A percentile compares a stretch with the other conserved stretches of the same genome.
phyloP scores from a whole-genome alignment of 176 grass and related monocot genomes.

The Leersia perrieri region DNA sequence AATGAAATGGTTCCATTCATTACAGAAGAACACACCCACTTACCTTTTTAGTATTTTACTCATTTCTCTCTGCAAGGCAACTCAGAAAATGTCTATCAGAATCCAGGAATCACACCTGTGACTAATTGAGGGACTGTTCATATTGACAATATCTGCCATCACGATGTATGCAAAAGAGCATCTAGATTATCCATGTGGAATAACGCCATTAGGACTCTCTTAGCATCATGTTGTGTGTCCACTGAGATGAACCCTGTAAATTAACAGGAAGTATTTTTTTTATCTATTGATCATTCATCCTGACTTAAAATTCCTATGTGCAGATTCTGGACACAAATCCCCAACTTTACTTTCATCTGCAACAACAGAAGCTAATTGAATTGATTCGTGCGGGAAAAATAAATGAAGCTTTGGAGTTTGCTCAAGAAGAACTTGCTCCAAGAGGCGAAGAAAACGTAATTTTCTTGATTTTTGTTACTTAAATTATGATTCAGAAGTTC shows the following conservation, averaged over 20 bases:
- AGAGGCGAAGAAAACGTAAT: conserved; percentile 95
- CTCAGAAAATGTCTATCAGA: not conserved
- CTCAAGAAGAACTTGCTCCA: conserved; percentile 94
- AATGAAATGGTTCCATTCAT: too few species aligned
- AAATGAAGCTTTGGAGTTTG: conserved; percentile 95
- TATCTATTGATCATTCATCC: conserved; percentile 1
- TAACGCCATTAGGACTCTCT: not conserved
- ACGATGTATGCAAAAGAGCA: not conserved
- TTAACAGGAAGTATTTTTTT: not conserved
- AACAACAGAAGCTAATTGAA: conserved; percentile 96
- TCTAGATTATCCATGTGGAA: not conserved
- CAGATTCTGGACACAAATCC: conserved; percentile 99
- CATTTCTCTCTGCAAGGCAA: not conserved
- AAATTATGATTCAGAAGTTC: not conserved
- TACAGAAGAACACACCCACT: too few species aligned
- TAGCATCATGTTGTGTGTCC: not conserved
- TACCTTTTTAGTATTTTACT: conserved; percentile 4
- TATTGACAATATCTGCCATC: not conserved
- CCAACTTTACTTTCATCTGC: conserved; percentile 94
- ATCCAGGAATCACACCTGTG: not conserved
- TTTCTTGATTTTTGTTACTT: not conserved
- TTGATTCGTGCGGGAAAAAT: conserved; percentile 89
- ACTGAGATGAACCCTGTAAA: not conserved
- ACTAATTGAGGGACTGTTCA: not conserved
- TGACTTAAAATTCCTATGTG: conserved; percentile 17